These are phyloP conservation scores for Malus hybrid DNA, from an alignment of 331 rosid genomes.

Conservation along the genomic window DNA sequence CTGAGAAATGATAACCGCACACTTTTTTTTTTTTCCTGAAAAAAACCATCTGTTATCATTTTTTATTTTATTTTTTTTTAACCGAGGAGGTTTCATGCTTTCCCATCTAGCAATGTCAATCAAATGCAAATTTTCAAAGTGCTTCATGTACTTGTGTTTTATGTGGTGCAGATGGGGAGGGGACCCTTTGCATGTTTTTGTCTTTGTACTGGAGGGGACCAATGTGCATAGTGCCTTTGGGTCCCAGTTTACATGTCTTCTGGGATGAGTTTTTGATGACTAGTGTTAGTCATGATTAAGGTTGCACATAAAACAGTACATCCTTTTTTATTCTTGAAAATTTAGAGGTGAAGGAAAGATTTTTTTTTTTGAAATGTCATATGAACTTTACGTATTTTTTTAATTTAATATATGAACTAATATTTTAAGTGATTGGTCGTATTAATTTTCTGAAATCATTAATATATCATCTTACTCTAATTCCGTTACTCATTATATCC, in stretches of 20 bases:
- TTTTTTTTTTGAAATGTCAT: too few species aligned
- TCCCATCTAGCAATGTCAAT: background rate
- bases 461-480: too few species aligned
- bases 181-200: constrained; percentile 11
- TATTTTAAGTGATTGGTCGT: too few species aligned
- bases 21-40: too few species aligned
- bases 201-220: constrained; percentile 1
- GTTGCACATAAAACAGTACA: too few species aligned
- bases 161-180: constrained; percentile 8
- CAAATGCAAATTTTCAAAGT: background rate
- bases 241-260: constrained; percentile 9
- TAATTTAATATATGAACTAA: too few species aligned
- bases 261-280: background rate
- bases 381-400: too few species aligned
- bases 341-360: too few species aligned
- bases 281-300: background rate
- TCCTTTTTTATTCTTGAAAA: too few species aligned
- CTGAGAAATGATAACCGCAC: background rate
- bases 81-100: background rate
- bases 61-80: background rate
- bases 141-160: background rate
- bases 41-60: too few species aligned
- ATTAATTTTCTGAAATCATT: too few species aligned
- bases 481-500: too few species aligned
- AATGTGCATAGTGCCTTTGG: constrained; percentile 7